Evolutionary conservation across 352 stramenopile species (phyloP).

Genomic region (Phytophthora sp.): DNA sequence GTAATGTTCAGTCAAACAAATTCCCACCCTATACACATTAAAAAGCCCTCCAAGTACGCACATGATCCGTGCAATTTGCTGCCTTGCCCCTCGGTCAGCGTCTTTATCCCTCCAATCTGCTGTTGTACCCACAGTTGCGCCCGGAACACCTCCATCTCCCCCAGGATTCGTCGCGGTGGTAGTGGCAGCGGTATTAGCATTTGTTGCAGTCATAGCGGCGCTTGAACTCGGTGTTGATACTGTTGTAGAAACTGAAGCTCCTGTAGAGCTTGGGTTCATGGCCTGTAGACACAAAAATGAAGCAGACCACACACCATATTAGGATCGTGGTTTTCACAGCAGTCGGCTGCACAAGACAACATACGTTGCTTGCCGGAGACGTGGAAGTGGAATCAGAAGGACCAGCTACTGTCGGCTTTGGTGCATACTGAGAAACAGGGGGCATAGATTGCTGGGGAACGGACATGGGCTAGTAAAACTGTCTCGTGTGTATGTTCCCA

Average conservation of each 20-base stretch:
- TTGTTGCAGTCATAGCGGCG: conserved; percentile 22
- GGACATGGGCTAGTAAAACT: conserved; percentile 53
- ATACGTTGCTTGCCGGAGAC: conserved; percentile 33
- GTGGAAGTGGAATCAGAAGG: conserved; percentile 43
- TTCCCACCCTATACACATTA: background rate
- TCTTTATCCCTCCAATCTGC: conserved; percentile 89
- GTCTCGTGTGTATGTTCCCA: conserved; percentile 5
- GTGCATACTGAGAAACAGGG: conserved; percentile 75
- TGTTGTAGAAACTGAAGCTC: conserved; percentile 20
- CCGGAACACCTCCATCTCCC: background rate
- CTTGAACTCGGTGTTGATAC: conserved; percentile 21
- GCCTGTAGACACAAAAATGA: conserved; percentile 17
- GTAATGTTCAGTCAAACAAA: conserved; percentile 20
- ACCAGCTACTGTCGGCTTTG: conserved; percentile 43
- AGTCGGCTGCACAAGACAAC: conserved; percentile 9
- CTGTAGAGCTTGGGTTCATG: conserved; percentile 33
- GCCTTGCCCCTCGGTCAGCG: conserved; percentile 71
- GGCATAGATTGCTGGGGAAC: conserved; percentile 74
- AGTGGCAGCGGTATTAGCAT: conserved; percentile 3
- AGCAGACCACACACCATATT: conserved; percentile 2
- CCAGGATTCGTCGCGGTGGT: background rate
- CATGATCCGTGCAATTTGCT: conserved; percentile 91
- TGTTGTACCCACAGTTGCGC: conserved; percentile 21
- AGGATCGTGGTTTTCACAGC: background rate
- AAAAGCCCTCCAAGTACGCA: conserved; percentile 39